Evolutionary conservation across 2,329 filamentous ascomycete species (phyloP).

Genomic region (Trichophyton mentagrophytes): DNA sequence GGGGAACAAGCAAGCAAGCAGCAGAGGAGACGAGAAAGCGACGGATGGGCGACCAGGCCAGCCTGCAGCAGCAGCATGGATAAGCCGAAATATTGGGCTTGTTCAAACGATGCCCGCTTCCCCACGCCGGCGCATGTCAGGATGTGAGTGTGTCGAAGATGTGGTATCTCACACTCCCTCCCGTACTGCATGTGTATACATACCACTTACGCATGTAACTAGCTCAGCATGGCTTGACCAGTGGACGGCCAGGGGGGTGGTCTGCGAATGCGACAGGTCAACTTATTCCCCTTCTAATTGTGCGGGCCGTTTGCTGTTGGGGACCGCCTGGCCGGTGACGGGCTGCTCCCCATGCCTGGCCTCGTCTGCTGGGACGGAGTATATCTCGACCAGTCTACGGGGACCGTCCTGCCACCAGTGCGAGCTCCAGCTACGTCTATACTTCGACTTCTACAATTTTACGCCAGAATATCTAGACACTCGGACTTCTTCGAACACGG

Average conservation of each 20-base stretch:
- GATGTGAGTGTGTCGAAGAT: neutral
- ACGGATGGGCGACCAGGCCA: neutral
- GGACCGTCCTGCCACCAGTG: no score
- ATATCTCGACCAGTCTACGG: no score
- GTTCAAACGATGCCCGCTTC: neutral
- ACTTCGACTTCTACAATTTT: neutral
- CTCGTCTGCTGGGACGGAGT: no score
- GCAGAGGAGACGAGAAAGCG: neutral
- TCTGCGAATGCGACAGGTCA: neutral
- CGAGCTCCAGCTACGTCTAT: neutral
- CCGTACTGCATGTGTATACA: neutral
- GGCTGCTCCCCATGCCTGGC: no score
- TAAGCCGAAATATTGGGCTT: neutral
- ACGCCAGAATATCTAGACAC: neutral
- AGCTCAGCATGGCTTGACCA: constrained; percentile 1
- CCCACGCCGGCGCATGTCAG: constrained; percentile 1
- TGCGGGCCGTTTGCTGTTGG: neutral
- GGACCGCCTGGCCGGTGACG: no score
- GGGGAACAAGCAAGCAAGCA: neutral
- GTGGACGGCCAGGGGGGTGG: neutral
- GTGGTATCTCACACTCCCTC: neutral
- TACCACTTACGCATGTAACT: neutral
- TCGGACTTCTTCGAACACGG: neutral
- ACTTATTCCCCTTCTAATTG: neutral
- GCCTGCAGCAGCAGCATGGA: constrained; percentile 1